Evolutionary conservation across 73 alveolate species (phyloP).

Genomic region (Tetrahymena thermophila): DNA sequence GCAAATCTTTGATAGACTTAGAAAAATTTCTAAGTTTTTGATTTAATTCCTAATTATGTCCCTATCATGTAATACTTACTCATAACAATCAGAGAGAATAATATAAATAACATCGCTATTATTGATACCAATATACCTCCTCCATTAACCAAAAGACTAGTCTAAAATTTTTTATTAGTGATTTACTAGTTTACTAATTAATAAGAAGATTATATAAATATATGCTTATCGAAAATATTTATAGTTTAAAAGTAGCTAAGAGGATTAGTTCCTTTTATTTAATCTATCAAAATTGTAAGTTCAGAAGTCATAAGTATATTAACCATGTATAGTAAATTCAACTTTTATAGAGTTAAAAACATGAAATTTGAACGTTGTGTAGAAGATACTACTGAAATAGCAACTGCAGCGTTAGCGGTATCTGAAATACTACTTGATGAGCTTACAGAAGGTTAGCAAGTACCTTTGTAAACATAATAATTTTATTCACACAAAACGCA

Average conservation of each 20-base stretch:
- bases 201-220: background rate
- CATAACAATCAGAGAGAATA: background rate
- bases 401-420: background rate
- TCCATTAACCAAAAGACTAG: background rate
- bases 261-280: background rate
- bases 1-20: background rate
- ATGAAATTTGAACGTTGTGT: background rate
- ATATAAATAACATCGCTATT: too few relatives aligned
- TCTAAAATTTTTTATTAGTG: background rate
- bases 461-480: background rate
- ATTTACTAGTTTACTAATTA: too few relatives aligned
- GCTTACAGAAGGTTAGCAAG: background rate
- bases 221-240: too few relatives aligned
- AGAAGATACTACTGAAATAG: background rate
- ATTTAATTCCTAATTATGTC: background rate
- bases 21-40: background rate
- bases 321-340: background rate
- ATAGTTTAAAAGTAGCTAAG: background rate
- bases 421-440: background rate
- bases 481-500: background rate
- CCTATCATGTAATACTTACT: background rate
- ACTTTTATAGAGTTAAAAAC: background rate
- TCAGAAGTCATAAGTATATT: background rate
- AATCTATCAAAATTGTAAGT: background rate
- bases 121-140: background rate